A percentile compares a stretch with the other conserved stretches of the same genome.
Evolutionary conservation across 805 yeast species (phyloP).

Genomic region (Saccharomycopsis sp.): DNA sequence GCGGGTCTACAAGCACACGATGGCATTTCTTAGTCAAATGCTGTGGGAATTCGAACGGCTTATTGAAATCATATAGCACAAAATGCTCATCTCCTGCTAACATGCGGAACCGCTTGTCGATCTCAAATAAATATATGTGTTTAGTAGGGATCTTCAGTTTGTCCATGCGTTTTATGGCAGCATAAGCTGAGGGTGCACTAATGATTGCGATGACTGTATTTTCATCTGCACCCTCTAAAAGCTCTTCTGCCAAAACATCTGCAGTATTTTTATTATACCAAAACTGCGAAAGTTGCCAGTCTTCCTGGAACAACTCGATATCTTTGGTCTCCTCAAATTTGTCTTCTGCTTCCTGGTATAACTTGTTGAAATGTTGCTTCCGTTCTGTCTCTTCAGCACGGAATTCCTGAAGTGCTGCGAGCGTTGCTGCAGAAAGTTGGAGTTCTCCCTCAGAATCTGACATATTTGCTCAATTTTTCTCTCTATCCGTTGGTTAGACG

Average conservation of each 20-base stretch:
- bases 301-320: slow-evolving; percentile 78
- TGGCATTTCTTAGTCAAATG: slow-evolving; percentile 57
- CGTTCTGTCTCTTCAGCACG: slow-evolving; percentile 55
- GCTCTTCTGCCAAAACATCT: slow-evolving; percentile 54
- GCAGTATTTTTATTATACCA: slow-evolving; percentile 83
- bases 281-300: slow-evolving; percentile 92
- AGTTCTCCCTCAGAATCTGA: slow-evolving; percentile 27
- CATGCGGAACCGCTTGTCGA: slow-evolving; percentile 66
- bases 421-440: slow-evolving; percentile 40
- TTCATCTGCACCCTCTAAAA: slow-evolving; percentile 69
- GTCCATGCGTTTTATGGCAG: slow-evolving; percentile 53
- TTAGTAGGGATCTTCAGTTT: slow-evolving; percentile 46
- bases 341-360: slow-evolving; percentile 49
- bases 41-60: slow-evolving; percentile 56
- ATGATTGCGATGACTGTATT: slow-evolving; percentile 68
- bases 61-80: slow-evolving; percentile 67
- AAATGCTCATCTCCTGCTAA: slow-evolving; percentile 65
- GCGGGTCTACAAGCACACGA: slow-evolving; percentile 78
- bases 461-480: too few relatives aligned
- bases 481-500: too few relatives aligned
- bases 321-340: slow-evolving; percentile 34
- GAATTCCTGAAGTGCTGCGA: slow-evolving; percentile 58
- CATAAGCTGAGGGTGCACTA: slow-evolving; percentile 89
- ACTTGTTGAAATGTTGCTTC: slow-evolving; percentile 45
- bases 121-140: slow-evolving; percentile 71